Base-by-base conservation (phyloP, 495 filamentous ascomycete species). In the Annulohypoxylon nitens region DNA sequence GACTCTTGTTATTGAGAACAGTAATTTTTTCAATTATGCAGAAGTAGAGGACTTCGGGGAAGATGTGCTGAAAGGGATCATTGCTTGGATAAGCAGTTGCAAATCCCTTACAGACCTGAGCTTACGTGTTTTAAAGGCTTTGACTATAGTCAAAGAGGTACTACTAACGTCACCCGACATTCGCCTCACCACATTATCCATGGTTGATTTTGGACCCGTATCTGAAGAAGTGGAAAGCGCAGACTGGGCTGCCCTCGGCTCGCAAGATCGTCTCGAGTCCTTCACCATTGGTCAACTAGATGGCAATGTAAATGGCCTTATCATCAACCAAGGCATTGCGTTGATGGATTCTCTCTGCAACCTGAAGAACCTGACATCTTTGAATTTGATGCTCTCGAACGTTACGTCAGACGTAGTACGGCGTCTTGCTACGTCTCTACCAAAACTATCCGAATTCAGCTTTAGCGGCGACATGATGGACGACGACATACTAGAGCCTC, bases 31-130 rank as follows among this genome's bases (percentile, higher is more conserved):
- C 16, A 76, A 76, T 41, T 68, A 59, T 14, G 75, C 77, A 51
- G 76, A 84, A 39, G 77, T 88, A 33, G 81, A 87, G 50, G 76
- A 73, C 14, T 81, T 78, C 14, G 80, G 83, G 61, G 82, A 87
- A 36, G 83, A 86, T 14, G 75, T 83, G 4, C 87, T 89, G 57
- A 71, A 84, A 1, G 83, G 87, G 47, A 81, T 89, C 33, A 78
- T 87, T 14, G 74, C 78, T 0, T 91, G 89, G 87, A 79, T 91
- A 14, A 74, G 82, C 34, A 81, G 82, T 7, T 93, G 91, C 77
- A 81, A 83, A 39, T 77, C 76, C 5, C 82, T 94, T 12, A 81
- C 76, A 39, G 75, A 80, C 8, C 75, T 93, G 7, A 81, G 79
- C 9, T 77, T 94, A 23, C 79, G 81, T 41, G 78, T 93, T n/a